phyloP scores from a whole-genome alignment of 345 rosid species.

The Erucastrum elatum region DNA sequence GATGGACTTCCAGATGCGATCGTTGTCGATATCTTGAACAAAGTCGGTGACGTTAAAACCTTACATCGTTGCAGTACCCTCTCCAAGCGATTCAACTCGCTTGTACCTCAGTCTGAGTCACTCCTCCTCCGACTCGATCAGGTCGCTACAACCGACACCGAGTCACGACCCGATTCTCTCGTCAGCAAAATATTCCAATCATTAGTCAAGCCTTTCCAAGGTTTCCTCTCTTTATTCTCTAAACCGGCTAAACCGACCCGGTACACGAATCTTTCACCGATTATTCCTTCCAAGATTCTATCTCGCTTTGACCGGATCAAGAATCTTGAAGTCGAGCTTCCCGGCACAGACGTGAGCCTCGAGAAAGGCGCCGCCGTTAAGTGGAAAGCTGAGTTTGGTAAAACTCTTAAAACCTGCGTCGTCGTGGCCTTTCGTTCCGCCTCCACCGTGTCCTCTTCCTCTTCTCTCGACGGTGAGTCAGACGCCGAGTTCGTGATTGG shows the following conservation, averaged over 20 bases:
- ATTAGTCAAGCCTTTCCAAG: slow-evolving; percentile 11
- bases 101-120: slow-evolving; percentile 33
- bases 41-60: slow-evolving; percentile 1
- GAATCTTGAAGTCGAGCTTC: slow-evolving; percentile 20
- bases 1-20: slow-evolving; percentile 37
- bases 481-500: slow-evolving; percentile 39
- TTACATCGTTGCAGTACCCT: slow-evolving; percentile 30
- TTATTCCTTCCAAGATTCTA: slow-evolving; percentile 22
- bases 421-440: slow-evolving; percentile 33
- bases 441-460: neutral
- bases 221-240: slow-evolving; percentile 22
- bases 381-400: slow-evolving; percentile 39
- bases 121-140: slow-evolving; percentile 28
- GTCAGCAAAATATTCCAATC: slow-evolving; percentile 25
- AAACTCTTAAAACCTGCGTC: slow-evolving; percentile 31
- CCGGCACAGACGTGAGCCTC: neutral
- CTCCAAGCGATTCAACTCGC: slow-evolving; percentile 35
- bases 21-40: slow-evolving; percentile 35
- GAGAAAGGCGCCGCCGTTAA: slow-evolving; percentile 29
- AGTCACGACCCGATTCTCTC: neutral
- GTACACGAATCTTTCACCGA: neutral
- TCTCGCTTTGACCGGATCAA: slow-evolving; percentile 23
- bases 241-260: slow-evolving; percentile 30
- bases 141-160: neutral
- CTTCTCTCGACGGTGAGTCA: slow-evolving; percentile 15